Evolutionary conservation across 208 protist genomes (phyloP).

Genomic region (Leishmania mexicana): DNA sequence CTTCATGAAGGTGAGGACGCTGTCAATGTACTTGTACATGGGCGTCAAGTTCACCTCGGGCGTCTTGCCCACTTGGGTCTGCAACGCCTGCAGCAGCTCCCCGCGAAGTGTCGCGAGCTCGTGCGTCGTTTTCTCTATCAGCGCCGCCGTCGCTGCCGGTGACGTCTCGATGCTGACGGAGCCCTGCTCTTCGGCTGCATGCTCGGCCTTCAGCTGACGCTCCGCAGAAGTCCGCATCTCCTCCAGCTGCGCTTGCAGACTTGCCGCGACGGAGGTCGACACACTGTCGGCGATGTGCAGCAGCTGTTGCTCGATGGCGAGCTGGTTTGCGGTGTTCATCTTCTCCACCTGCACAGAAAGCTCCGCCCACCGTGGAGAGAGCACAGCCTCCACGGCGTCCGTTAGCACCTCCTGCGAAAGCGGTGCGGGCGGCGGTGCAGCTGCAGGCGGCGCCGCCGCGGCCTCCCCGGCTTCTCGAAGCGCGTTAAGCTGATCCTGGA

Average conservation of each 20-base stretch:
- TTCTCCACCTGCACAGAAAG: conserved; percentile 34
- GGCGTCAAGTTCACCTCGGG: conserved; percentile 78
- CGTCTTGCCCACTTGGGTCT: conserved; percentile 53
- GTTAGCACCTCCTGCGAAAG: conserved; percentile 34
- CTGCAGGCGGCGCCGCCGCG: background rate
- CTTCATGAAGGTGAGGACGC: conserved; percentile 61
- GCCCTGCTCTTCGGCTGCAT: background rate
- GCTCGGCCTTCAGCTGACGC: background rate
- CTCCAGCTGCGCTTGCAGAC: conserved; percentile 25
- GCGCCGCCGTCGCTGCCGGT: conserved; percentile 3
- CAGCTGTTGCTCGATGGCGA: conserved; percentile 31
- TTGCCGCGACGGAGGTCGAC: conserved; percentile 24
- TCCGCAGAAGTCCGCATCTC: conserved; percentile 4
- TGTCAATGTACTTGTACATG: conserved; percentile 84
- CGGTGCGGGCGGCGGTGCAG: conserved; percentile 10
- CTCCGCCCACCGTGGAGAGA: conserved; percentile 43
- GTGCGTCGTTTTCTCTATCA: conserved; percentile 22
- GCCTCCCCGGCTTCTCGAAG: conserved; percentile 12
- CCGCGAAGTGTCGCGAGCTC: conserved; percentile 39
- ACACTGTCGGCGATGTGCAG: conserved; percentile 35
- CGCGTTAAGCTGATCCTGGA: conserved; percentile 27
- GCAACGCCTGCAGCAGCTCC: conserved; percentile 49
- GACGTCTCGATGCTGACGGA: background rate
- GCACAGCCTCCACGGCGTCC: conserved; percentile 52
- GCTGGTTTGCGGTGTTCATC: conserved; percentile 28